Evolutionary conservation across 2,329 filamentous ascomycete species (phyloP).

Genomic region (Colletotrichum lini): DNA sequence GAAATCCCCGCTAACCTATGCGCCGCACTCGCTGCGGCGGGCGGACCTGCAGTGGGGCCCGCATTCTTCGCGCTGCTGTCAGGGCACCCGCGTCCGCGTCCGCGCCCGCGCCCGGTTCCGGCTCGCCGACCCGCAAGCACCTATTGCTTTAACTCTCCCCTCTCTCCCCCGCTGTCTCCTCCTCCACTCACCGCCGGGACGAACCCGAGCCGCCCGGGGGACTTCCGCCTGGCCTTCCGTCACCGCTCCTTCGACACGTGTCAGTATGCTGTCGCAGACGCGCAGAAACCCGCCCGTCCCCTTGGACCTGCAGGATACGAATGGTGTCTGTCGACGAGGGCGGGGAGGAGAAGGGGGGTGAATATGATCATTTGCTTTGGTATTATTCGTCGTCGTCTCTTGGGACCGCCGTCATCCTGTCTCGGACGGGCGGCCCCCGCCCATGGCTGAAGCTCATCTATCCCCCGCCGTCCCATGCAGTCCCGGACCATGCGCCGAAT

Average conservation of each 20-base stretch:
- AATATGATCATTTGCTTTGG: neutral
- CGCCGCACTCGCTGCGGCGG: neutral
- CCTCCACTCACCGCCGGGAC: constrained; percentile 10
- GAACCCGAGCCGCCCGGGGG: constrained; percentile 12
- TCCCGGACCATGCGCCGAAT: constrained; percentile 2
- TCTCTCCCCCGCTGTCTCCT: neutral
- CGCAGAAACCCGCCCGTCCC: neutral
- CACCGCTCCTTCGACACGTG: constrained; percentile 8
- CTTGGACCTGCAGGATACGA: neutral
- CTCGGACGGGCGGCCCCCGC: neutral
- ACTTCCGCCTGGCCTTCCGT: neutral
- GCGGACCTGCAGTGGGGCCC: constrained; percentile 1
- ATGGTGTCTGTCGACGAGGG: neutral
- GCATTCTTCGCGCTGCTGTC: constrained; percentile 3
- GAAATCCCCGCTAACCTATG: neutral
- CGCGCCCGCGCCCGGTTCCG: neutral
- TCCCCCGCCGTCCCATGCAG: neutral
- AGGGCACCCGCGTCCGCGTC: constrained; percentile 21
- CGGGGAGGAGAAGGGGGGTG: neutral
- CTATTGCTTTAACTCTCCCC: no score
- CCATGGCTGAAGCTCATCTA: neutral
- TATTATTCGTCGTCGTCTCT: neutral
- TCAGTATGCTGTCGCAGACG: neutral
- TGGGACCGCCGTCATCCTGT: neutral
- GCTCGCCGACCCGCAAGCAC: neutral